These are phyloP conservation scores for Naganishia friedmannii DNA, from an alignment of 768 basidiomycete species.

Conservation along the genomic window DNA sequence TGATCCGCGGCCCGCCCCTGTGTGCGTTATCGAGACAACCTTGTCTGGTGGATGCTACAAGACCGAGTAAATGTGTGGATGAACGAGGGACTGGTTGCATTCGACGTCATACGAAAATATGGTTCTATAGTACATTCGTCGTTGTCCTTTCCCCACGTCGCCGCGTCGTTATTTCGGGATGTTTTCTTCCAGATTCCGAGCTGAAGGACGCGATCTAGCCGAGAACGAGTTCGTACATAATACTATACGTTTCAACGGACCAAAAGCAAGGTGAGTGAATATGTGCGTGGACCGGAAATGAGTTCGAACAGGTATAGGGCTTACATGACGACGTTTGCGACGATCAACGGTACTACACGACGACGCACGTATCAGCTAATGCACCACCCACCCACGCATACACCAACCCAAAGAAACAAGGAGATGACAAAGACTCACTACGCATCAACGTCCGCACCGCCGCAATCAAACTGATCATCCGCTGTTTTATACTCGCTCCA, in stretches of 20 bases:
- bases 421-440: constrained; percentile 61
- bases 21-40: too few relatives aligned
- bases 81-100: too few relatives aligned
- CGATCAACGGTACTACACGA: constrained; percentile 82
- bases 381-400: not conserved
- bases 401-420: too few relatives aligned
- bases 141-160: not conserved
- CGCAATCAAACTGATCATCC: constrained; percentile 85
- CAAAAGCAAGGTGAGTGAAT: too few relatives aligned
- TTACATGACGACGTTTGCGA: constrained; percentile 71
- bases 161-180: not conserved
- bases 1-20: too few relatives aligned
- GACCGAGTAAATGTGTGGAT: too few relatives aligned
- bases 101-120: too few relatives aligned
- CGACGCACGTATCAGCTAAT: not conserved
- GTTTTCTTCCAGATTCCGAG: not conserved
- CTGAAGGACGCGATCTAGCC: not conserved
- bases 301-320: constrained; percentile 13
- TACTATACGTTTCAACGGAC: not conserved
- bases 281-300: too few relatives aligned
- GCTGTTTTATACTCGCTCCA: constrained; percentile 68
- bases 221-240: constrained; percentile 9
- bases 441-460: constrained; percentile 96
- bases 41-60: too few relatives aligned
- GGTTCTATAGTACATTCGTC: too few relatives aligned